Conservation (phyloP, 2,329 filamentous ascomycete genomes). For the Penicillium sp. region DNA sequence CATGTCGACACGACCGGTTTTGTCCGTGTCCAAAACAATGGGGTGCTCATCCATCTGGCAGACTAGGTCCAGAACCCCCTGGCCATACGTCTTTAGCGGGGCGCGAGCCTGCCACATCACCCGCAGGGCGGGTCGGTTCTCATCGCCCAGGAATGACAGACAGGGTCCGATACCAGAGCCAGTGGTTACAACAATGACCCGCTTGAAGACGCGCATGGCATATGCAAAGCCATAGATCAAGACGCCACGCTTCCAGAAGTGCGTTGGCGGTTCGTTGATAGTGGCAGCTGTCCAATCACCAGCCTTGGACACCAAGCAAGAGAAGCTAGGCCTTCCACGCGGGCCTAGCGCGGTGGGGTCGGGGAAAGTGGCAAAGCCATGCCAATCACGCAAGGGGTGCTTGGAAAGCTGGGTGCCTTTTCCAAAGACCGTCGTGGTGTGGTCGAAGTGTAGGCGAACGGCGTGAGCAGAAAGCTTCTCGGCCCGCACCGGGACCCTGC, state of each 20-base stretch:
- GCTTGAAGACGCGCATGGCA: constrained; percentile 65
- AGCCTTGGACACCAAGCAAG: constrained; percentile 68
- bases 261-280: constrained; percentile 61
- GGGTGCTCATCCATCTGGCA: constrained; percentile 59
- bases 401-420: constrained; percentile 62
- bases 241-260: constrained; percentile 68
- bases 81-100: constrained; percentile 64
- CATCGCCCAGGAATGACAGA: constrained; percentile 59
- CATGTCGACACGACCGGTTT: constrained; percentile 62
- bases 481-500: constrained; percentile 64
- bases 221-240: constrained; percentile 68
- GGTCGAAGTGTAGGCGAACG: constrained; percentile 67
- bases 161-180: constrained; percentile 73
- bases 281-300: constrained; percentile 71
- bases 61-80: constrained; percentile 58
- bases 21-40: constrained; percentile 66
- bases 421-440: constrained; percentile 59
- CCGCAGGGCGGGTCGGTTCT: constrained; percentile 46
- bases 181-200: constrained; percentile 67
- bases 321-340: constrained; percentile 55
- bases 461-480: constrained; percentile 72
- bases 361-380: constrained; percentile 74
- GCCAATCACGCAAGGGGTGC: constrained; percentile 68
- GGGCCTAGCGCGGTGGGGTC: constrained; percentile 40
- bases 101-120: constrained; percentile 69